phyloP scores from a whole-genome alignment of 768 basidiomycete species.

The Coprinellus aureogranulatus region DNA sequence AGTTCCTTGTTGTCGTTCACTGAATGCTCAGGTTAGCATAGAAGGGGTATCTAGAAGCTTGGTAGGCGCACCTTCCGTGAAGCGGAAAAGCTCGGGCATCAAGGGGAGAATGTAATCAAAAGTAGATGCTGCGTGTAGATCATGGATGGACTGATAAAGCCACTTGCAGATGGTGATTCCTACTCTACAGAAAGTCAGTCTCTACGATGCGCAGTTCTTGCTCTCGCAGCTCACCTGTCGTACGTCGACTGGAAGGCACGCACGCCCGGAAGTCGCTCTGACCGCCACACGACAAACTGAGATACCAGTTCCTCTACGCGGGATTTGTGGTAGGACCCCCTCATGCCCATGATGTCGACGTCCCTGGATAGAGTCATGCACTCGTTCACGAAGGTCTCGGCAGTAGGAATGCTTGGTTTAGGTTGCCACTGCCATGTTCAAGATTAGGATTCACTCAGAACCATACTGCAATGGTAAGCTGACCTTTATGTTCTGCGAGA shows the following conservation, averaged over 20 bases:
- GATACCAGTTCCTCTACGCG: constrained; percentile 61
- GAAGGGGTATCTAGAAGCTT: background rate
- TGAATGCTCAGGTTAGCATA: constrained; percentile 20
- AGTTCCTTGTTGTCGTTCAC: constrained; percentile 78
- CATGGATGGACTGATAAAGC: constrained; percentile 72
- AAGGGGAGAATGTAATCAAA: constrained; percentile 83
- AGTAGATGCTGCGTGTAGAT: constrained; percentile 69
- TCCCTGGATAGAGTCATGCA: constrained; percentile 54
- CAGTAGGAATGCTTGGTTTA: constrained; percentile 55
- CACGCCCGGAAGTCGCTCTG: constrained; percentile 67
- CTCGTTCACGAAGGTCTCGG: constrained; percentile 66
- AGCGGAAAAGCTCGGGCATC: constrained; percentile 76
- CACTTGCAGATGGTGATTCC: constrained; percentile 72
- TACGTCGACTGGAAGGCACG: constrained; percentile 85
- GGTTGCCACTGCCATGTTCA: constrained; percentile 54
- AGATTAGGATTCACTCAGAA: background rate
- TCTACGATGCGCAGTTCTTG: no score
- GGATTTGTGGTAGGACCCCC: constrained; percentile 57
- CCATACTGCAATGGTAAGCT: constrained; percentile 9
- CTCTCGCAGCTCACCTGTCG: no score
- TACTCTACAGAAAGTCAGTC: constrained; percentile 38
- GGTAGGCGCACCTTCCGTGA: constrained; percentile 57
- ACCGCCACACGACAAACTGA: constrained; percentile 67
- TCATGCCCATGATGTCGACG: constrained; percentile 74
- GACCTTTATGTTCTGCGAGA: constrained; percentile 72